These are phyloP conservation scores for Sugiyamaella floridensis DNA, from an alignment of 805 yeast genomes.

Conservation along the genomic window DNA sequence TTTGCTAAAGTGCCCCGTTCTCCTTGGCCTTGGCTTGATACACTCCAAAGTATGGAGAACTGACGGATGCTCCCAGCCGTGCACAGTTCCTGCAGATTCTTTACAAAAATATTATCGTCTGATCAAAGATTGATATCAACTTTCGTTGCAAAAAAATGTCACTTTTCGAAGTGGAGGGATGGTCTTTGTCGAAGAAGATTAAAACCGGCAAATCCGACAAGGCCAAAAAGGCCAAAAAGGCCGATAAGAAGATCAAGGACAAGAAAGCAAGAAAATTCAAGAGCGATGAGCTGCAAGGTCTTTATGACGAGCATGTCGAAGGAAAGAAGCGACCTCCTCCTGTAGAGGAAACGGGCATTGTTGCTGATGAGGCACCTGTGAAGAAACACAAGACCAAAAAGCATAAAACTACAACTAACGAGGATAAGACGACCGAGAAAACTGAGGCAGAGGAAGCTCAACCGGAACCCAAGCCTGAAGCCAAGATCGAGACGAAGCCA, in stretches of 20 bases:
- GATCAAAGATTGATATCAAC: not conserved
- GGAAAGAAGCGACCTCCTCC: constrained; percentile 7
- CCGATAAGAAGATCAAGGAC: constrained; percentile 16
- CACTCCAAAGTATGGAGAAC: too few species aligned
- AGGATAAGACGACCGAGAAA: constrained; percentile 15
- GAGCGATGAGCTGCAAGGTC: constrained; percentile 18
- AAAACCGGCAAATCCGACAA: constrained; percentile 31
- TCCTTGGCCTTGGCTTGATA: too few species aligned
- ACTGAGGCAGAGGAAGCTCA: not conserved
- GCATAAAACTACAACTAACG: constrained; percentile 7
- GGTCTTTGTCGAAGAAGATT: constrained; percentile 57
- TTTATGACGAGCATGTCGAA: constrained; percentile 13
- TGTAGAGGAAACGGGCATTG: constrained; percentile 12
- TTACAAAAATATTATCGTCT: too few species aligned
- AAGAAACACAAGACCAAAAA: constrained; percentile 11
- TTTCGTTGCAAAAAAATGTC: constrained; percentile 23
- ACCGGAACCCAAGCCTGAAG: not conserved
- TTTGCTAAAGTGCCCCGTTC: too few species aligned
- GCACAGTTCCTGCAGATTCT: too few species aligned
- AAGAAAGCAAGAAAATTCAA: constrained; percentile 23
- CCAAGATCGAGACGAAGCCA: not conserved
- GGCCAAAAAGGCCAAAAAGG: constrained; percentile 22
- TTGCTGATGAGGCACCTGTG: constrained; percentile 18
- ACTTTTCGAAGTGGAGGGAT: constrained; percentile 73
- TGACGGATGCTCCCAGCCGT: too few species aligned